Conservation (phyloP, 1,284 basidiomycete genomes). For the Vanrija sp. region DNA sequence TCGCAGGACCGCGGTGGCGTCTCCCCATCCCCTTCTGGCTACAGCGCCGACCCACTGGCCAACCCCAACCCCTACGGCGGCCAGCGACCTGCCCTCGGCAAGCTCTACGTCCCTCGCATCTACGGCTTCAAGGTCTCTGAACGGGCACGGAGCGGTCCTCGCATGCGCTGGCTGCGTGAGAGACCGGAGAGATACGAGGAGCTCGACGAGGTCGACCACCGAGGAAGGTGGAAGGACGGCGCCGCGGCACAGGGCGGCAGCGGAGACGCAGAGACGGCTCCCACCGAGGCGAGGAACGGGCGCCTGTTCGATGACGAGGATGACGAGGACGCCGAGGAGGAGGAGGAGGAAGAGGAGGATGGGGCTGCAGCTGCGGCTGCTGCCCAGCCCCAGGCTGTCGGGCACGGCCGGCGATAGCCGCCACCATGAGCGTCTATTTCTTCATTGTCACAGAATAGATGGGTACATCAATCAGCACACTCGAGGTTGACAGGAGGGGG, state of each 20-base stretch:
- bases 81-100: constrained; percentile 69
- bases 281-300: constrained; percentile 19
- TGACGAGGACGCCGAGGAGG: constrained; percentile 27
- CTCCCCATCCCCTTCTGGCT: constrained; percentile 16
- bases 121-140: constrained; percentile 68
- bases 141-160: constrained; percentile 73
- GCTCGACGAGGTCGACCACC: constrained; percentile 79
- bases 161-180: constrained; percentile 93
- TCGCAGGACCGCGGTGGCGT: constrained; percentile 5
- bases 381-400: not conserved
- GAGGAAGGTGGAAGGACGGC: constrained; percentile 67
- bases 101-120: constrained; percentile 86
- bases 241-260: not conserved
- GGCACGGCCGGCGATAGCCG: not conserved
- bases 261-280: constrained; percentile 1
- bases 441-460: no score
- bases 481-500: no score
- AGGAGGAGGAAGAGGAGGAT: constrained; percentile 37
- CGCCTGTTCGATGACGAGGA: constrained; percentile 38
- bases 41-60: constrained; percentile 33
- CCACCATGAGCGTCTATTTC: no score
- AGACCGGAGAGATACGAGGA: constrained; percentile 75
- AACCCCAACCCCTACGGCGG: constrained; percentile 79
- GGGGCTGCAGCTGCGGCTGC: constrained; percentile 15
- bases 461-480: no score